Evolutionary conservation across 768 basidiomycete genomes (phyloP), one percentile per base, ranked within the genome.

Genomic region (Arthromyces matolae): DNA sequence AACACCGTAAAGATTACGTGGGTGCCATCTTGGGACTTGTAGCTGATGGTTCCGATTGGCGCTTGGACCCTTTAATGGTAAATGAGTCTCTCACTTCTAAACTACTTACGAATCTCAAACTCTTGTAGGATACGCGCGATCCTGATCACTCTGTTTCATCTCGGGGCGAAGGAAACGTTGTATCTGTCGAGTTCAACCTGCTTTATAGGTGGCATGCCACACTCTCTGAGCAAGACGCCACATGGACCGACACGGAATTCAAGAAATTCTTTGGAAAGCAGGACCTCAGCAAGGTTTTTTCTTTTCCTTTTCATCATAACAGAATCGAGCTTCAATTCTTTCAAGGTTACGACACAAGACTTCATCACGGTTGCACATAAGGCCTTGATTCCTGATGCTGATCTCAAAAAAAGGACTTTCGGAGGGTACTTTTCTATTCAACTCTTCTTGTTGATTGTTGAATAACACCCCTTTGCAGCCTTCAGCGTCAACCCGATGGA

Each of bases 171-270:
- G 89, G 89, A 41, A 91, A 91, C 57, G 81, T 79, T 29, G 79
- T 81, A 49, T 87, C 88, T 0, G 60, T 89, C 27, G 89, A 91
- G 64, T 90, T 91, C 70, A 89, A 79, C 53, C 65, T 79, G 3
- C 63, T 79, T 18, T 79, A 79, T 63, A 47, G 76, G 42, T 89
- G 86, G 86, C 86, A 89, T 56, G 69, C 86, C 16, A 72, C 81
- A 1, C 59, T 85, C 1, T 80, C 79, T 6, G 60, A 68, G 41
- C 52, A 71, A 36, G 84, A 89, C 61, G 71, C 75, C 0, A 46
- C 69, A 36, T 86, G 84, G 84, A 71, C 78, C 5, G 69, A 76
- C 38, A 54, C 56, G 1, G 28, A 67, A n/a, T 79, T 89, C 60
- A 61, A 62, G 9, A 52, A 60, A 16, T 29, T 75, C 22, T 78